Conservation (phyloP, 257 asterid species). For the Gardenia jasminoides region DNA sequence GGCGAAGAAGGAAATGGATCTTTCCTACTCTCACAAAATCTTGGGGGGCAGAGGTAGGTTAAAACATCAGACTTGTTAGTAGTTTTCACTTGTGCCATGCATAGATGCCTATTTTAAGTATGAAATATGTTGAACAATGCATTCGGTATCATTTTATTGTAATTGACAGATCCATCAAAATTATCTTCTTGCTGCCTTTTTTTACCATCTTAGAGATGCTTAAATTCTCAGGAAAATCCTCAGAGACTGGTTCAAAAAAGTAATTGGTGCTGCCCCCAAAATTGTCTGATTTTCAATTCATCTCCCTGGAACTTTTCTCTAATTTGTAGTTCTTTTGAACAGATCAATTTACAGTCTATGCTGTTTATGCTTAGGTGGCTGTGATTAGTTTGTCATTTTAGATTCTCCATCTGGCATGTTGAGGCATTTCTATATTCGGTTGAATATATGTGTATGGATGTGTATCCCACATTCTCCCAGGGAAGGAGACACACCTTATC, state of each 20-base stretch:
- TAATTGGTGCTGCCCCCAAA: neutral
- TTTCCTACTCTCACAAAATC: conserved; percentile 69
- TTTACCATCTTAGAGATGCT: neutral
- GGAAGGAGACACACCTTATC: neutral
- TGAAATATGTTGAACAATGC: neutral
- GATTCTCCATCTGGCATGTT: neutral
- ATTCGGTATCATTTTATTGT: neutral
- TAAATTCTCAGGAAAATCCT: neutral
- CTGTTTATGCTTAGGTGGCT: neutral
- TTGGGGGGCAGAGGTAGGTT: conserved; percentile 49
- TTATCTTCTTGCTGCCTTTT: neutral
- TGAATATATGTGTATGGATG: neutral
- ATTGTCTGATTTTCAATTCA: neutral
- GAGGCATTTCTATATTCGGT: neutral
- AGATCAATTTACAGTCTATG: neutral
- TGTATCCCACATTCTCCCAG: neutral
- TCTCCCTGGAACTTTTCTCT: neutral
- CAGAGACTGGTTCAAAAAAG: neutral
- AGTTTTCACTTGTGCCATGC: neutral
- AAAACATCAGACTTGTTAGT: conserved; percentile 7
- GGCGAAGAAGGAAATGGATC: conserved; percentile 91
- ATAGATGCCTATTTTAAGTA: neutral
- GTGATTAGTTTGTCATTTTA: neutral
- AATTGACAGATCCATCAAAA: neutral
- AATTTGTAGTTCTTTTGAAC: too few species aligned